Evolutionary conservation across 352 stramenopile species (phyloP).

Genomic region (Phytopythium kandeliae): DNA sequence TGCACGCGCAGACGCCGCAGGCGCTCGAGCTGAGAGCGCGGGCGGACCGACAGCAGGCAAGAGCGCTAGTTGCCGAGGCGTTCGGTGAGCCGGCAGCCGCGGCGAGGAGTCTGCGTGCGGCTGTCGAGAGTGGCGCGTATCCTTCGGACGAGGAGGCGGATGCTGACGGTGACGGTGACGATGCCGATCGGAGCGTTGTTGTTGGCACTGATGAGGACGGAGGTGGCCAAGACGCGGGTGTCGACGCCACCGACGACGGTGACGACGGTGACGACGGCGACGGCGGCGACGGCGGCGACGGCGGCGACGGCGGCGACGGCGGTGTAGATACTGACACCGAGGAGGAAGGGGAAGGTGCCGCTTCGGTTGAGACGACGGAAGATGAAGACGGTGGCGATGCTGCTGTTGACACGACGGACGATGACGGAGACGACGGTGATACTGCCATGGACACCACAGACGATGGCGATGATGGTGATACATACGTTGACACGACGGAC

Average conservation of each 20-base stretch:
- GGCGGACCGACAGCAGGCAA: neutral
- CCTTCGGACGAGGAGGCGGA: neutral
- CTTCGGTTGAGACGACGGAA: no score
- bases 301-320: neutral
- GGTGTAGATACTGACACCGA: no score
- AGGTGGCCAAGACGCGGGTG: neutral
- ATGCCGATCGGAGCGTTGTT: neutral
- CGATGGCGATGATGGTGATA: constrained; percentile 28
- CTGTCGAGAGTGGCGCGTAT: neutral
- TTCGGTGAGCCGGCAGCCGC: neutral
- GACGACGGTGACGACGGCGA: neutral
- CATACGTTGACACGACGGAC: constrained; percentile 20
- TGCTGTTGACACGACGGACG: constrained; percentile 14
- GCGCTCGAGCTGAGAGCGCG: neutral
- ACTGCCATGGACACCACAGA: constrained; percentile 23
- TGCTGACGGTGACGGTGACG: neutral
- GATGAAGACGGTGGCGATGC: neutral
- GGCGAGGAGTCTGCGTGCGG: neutral
- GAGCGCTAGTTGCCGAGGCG: neutral
- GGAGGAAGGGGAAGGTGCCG: no score
- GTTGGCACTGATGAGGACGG: neutral
- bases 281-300: neutral
- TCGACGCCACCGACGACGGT: neutral
- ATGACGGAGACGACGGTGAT: constrained; percentile 34
- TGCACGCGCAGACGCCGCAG: neutral